Conservation (phyloP, 257 asterid genomes). For the Scutellaria galericulata region DNA sequence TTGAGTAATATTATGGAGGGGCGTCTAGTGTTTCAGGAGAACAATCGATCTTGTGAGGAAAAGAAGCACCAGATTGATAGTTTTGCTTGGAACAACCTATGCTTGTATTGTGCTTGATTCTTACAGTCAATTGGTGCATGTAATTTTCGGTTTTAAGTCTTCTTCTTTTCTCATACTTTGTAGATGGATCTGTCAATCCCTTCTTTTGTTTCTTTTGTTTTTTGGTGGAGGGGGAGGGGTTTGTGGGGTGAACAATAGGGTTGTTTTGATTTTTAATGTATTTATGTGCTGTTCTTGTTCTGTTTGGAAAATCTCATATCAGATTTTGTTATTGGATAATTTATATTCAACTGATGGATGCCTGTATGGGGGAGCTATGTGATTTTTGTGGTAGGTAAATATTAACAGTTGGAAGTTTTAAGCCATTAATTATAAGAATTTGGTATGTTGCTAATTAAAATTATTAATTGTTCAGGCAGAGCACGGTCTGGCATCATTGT, state of each 20-base stretch:
- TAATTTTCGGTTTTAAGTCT: background rate
- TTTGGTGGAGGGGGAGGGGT: background rate
- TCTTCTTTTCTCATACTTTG: conserved; percentile 12
- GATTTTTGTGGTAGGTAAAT: conserved; percentile 18
- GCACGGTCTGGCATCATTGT: conserved; percentile 98
- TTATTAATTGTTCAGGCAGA: conserved; percentile 64
- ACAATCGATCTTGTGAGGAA: background rate
- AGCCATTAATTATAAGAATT: conserved; percentile 18
- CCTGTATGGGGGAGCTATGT: background rate
- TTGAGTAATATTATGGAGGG: conserved; percentile 9
- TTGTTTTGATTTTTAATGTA: conserved; percentile 4
- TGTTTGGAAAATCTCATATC: background rate
- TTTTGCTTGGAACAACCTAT: conserved; percentile 20
- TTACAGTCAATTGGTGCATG: conserved; percentile 17
- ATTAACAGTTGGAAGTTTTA: background rate
- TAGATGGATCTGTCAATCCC: background rate
- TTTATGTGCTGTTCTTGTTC: background rate
- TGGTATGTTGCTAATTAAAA: conserved; percentile 20
- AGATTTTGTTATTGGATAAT: conserved; percentile 2
- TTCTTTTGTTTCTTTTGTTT: background rate
- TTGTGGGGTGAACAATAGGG: background rate
- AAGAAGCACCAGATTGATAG: conserved; percentile 21
- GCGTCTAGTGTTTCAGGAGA: conserved; percentile 11
- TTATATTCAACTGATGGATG: background rate
- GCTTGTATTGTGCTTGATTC: background rate